Percentiles rank a stretch among this genome's conserved stretches.
phyloP scores from a whole-genome alignment of 1,284 basidiomycete species.

The Ceratorhiza oryzae-sativae region DNA sequence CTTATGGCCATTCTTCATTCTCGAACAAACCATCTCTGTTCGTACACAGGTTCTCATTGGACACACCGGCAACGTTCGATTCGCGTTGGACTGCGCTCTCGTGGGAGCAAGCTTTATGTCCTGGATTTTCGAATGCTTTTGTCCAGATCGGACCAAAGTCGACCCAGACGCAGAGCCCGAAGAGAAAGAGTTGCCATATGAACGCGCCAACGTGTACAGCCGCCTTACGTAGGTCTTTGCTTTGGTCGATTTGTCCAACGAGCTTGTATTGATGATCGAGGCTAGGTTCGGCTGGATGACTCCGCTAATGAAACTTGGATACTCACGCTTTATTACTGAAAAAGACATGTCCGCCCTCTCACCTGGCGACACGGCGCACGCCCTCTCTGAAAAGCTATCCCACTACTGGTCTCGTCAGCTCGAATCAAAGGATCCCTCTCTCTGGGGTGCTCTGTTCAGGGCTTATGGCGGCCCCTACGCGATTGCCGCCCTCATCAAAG shows the following conservation, averaged over 20 bases:
- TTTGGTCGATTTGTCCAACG: constrained; percentile 49
- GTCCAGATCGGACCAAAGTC: constrained; percentile 62
- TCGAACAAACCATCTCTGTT: constrained; percentile 64
- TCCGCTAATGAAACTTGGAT: constrained; percentile 64
- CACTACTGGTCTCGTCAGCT: constrained; percentile 51
- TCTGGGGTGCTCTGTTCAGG: constrained; percentile 75
- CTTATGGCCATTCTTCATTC: constrained; percentile 80
- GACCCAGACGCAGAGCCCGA: constrained; percentile 32
- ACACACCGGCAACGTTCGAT: constrained; percentile 50
- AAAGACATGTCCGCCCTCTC: constrained; percentile 77
- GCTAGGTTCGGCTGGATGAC: constrained; percentile 77
- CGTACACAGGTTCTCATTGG: constrained; percentile 58
- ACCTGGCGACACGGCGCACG: constrained; percentile 73
- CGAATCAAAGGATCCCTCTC: constrained; percentile 54
- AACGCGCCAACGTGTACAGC: constrained; percentile 85
- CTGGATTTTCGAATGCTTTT: constrained; percentile 74
- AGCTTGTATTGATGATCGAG: constrained; percentile 57
- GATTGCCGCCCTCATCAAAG: constrained; percentile 71
- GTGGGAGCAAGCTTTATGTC: constrained; percentile 61
- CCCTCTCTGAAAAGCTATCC: constrained; percentile 70
- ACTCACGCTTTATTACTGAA: constrained; percentile 68
- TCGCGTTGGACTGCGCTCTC: constrained; percentile 60
- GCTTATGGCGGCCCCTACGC: constrained; percentile 84
- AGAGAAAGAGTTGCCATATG: constrained; percentile 70
- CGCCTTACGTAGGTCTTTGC: constrained; percentile 40